Evolutionary conservation across 495 filamentous ascomycete genomes (phyloP).

Genomic region (Polyplosphaeria fusca): DNA sequence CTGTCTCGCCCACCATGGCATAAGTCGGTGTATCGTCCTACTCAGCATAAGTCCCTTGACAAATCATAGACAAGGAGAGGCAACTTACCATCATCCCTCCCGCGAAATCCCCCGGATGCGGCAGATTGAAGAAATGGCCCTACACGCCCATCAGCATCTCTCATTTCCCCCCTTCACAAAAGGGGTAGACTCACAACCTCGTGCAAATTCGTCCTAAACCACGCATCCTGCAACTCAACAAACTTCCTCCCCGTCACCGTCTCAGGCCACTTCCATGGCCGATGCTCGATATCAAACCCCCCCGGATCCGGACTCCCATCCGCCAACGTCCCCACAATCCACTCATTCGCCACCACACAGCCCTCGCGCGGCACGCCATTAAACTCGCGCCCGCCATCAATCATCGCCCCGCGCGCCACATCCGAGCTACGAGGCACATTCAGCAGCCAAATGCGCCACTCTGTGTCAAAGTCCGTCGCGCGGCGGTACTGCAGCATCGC

Average conservation of each 20-base stretch:
- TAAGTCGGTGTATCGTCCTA: constrained; percentile 12
- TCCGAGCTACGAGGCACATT: background rate
- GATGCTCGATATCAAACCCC: too few species aligned
- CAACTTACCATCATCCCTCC: constrained; percentile 4
- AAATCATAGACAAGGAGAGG: too few species aligned
- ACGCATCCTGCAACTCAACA: constrained; percentile 3
- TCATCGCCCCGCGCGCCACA: constrained; percentile 10
- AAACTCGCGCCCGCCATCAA: constrained; percentile 1
- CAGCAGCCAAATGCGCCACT: constrained; percentile 14
- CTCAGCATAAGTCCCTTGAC: too few species aligned
- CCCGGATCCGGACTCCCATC: constrained; percentile 3
- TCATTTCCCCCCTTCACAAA: too few species aligned
- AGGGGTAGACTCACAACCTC: too few species aligned
- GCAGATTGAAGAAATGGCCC: constrained; percentile 16
- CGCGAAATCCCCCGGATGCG: constrained; percentile 6
- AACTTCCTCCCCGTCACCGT: constrained; percentile 15
- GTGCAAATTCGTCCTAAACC: constrained; percentile 12
- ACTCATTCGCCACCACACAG: background rate
- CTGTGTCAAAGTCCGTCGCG: constrained; percentile 12
- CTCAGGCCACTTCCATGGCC: background rate
- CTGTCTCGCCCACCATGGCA: constrained; percentile 1
- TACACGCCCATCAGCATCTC: too few species aligned
- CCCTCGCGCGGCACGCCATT: constrained; percentile 16
- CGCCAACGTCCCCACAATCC: constrained; percentile 8
- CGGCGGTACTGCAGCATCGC: constrained; percentile 6